These are phyloP conservation scores for Camelina sativa DNA, from an alignment of 345 rosid species.

Conservation along the genomic window DNA sequence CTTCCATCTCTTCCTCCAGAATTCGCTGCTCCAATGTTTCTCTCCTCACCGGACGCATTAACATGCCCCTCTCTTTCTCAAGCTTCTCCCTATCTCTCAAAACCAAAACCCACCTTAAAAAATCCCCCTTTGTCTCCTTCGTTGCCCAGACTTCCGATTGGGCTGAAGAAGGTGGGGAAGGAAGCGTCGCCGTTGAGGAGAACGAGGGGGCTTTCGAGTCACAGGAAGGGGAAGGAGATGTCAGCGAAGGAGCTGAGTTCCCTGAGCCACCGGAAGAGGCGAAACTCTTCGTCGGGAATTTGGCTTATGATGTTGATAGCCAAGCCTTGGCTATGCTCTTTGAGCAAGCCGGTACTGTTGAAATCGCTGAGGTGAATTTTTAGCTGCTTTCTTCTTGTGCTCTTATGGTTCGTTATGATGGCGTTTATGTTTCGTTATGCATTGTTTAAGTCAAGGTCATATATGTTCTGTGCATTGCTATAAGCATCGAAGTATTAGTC, in stretches of 20 bases:
- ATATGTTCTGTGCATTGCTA: constrained; percentile 15
- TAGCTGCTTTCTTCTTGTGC: not conserved
- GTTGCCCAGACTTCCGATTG: constrained; percentile 70
- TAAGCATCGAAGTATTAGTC: not conserved
- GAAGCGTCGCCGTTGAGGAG: constrained; percentile 48
- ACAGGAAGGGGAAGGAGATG: constrained; percentile 35
- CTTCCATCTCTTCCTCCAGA: constrained; percentile 49
- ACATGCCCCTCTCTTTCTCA: constrained; percentile 52
- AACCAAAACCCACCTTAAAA: constrained; percentile 45
- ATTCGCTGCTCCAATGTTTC: constrained; percentile 47
- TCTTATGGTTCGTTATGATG: not conserved
- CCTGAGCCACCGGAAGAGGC: constrained; percentile 81
- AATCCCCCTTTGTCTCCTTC: constrained; percentile 50
- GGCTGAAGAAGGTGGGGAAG: constrained; percentile 46
- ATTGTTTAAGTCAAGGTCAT: constrained; percentile 13
- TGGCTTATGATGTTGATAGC: constrained; percentile 82
- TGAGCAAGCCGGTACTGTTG: constrained; percentile 90
- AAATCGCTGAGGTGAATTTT: constrained; percentile 78
- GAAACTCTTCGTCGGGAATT: constrained; percentile 84
- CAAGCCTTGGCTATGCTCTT: constrained; percentile 81
- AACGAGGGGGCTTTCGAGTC: constrained; percentile 34
- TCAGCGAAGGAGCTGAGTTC: constrained; percentile 30
- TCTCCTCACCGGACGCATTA: constrained; percentile 43
- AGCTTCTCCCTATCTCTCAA: constrained; percentile 39
- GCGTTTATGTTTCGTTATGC: not conserved